Evolutionary conservation across 176 grass and related monocot genomes (phyloP).

Genomic region (Oryza brachyantha): DNA sequence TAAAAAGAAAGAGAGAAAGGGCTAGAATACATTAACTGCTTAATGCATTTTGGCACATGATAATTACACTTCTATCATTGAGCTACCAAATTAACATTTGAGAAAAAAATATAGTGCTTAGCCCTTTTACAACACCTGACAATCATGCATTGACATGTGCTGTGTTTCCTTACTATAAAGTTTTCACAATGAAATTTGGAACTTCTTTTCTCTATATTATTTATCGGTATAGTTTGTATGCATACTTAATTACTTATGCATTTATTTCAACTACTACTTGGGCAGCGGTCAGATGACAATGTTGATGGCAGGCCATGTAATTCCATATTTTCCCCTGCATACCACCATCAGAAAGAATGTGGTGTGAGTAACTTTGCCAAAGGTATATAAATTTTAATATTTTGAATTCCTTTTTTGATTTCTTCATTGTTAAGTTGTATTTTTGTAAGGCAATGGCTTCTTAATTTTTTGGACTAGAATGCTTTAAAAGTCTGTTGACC

Average conservation of each 20-base stretch:
- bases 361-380: slow-evolving; percentile 26
- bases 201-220: slow-evolving; percentile 3
- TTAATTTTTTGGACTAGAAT: background rate
- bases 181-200: background rate
- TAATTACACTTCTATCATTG: background rate
- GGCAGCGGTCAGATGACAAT: slow-evolving; percentile 42
- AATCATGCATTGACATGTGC: background rate
- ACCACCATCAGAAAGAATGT: slow-evolving; percentile 61
- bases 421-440: background rate
- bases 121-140: background rate
- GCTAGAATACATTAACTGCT: background rate
- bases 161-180: background rate
- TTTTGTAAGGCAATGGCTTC: too few species aligned
- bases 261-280: background rate
- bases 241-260: background rate
- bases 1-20: background rate
- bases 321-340: slow-evolving; percentile 70
- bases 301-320: slow-evolving; percentile 19
- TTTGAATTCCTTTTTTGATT: slow-evolving; percentile 5
- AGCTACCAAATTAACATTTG: background rate
- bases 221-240: background rate
- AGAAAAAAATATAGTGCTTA: background rate
- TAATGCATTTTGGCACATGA: background rate
- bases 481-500: background rate
- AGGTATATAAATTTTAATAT: slow-evolving; percentile 32